Evolutionary conservation across 768 basidiomycete species (phyloP).

Genomic region (Leccinellum luteum): DNA sequence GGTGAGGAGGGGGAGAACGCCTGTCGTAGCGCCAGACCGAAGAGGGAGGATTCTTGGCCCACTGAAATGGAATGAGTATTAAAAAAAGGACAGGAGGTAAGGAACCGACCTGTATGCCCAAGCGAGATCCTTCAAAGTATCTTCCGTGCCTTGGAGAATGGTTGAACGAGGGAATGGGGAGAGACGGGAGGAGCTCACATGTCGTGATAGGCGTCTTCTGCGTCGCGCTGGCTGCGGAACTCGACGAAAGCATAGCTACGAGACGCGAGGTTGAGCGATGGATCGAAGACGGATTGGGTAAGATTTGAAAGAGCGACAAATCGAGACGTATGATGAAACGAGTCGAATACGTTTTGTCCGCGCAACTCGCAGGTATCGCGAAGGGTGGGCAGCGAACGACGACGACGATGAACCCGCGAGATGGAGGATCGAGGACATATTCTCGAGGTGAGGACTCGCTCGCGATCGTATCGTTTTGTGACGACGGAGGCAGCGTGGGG

Average conservation of each 20-base stretch:
- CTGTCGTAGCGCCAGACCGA: constrained; percentile 78
- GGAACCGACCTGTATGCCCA: constrained; percentile 66
- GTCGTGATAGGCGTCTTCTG: constrained; percentile 81
- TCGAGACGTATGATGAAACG: constrained; percentile 29
- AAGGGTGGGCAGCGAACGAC: constrained; percentile 18
- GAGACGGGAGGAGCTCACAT: constrained; percentile 49
- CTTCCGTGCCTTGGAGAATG: constrained; percentile 61
- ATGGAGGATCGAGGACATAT: constrained; percentile 24
- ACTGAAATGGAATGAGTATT: constrained; percentile 39
- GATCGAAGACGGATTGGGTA: constrained; percentile 32
- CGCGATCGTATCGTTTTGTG: constrained; percentile 29
- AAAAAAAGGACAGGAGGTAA: background rate
- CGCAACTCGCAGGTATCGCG: constrained; percentile 18
- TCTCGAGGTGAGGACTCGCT: constrained; percentile 23
- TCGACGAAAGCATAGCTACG: constrained; percentile 86
- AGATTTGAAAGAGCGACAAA: constrained; percentile 37
- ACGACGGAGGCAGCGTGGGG: constrained; percentile 23
- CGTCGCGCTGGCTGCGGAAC: constrained; percentile 73
- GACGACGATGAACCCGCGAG: constrained; percentile 31
- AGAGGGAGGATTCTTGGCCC: constrained; percentile 82
- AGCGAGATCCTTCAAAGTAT: constrained; percentile 67
- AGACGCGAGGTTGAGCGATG: constrained; percentile 59
- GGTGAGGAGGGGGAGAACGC: constrained; percentile 44
- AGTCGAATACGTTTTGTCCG: constrained; percentile 29
- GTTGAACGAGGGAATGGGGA: constrained; percentile 9